These are phyloP conservation scores for Sarocladium oryzae DNA, from an alignment of 2,329 filamentous ascomycete genomes.

Conservation along the genomic window DNA sequence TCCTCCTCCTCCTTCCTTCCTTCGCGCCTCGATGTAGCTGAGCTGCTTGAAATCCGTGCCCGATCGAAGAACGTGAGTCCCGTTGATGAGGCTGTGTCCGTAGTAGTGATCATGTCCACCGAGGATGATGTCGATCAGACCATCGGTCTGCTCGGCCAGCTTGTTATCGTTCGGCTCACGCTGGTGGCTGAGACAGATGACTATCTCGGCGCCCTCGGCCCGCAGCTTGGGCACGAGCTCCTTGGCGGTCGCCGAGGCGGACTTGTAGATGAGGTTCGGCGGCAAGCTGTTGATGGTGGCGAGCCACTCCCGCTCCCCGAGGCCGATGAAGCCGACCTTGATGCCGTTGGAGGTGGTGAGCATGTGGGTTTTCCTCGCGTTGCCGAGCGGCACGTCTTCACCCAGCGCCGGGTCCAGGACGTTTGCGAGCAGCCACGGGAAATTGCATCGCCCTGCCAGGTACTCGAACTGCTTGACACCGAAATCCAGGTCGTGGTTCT, in stretches of 20 bases:
- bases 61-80: constrained; percentile 76
- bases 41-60: constrained; percentile 90
- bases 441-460: constrained; percentile 66
- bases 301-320: constrained; percentile 84
- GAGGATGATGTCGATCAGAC: constrained; percentile 75
- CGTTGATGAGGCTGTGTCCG: constrained; percentile 67
- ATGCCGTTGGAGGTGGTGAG: constrained; percentile 75
- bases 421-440: constrained; percentile 88
- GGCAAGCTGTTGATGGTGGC: constrained; percentile 83
- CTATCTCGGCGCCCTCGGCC: constrained; percentile 71
- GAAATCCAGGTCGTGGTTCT: constrained; percentile 90
- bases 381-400: constrained; percentile 65
- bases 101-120: constrained; percentile 92
- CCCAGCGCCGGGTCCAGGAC: constrained; percentile 79
- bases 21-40: constrained; percentile 74
- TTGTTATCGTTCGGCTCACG: constrained; percentile 87
- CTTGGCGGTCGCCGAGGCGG: constrained; percentile 67
- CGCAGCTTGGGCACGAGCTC: constrained; percentile 68
- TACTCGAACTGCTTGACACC: constrained; percentile 74
- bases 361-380: constrained; percentile 69
- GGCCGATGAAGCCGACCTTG: constrained; percentile 77
- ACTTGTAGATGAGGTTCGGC: constrained; percentile 74
- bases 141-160: constrained; percentile 66
- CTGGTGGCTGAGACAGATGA: constrained; percentile 79
- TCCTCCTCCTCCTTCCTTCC: constrained; percentile 31